These are phyloP conservation scores for Phycomyces nitens DNA, from an alignment of 192 early-diverging fungal genomes.

Conservation along the genomic window DNA sequence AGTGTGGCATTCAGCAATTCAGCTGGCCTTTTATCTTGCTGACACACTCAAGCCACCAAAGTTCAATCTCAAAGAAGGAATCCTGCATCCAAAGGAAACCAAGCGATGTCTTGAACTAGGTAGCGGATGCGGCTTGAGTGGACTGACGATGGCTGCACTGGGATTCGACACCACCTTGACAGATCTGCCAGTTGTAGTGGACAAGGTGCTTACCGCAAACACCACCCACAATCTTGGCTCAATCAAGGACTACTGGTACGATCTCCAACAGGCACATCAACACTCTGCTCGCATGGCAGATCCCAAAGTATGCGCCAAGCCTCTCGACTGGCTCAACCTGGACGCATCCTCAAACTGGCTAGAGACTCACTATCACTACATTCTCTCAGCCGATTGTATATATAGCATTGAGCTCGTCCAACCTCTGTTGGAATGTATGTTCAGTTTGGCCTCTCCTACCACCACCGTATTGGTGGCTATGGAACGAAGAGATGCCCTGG, in stretches of 20 bases:
- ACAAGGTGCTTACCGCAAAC: slow-evolving; percentile 22
- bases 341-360: neutral
- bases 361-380: slow-evolving; percentile 23
- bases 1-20: slow-evolving; percentile 28
- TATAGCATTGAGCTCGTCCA: slow-evolving; percentile 27
- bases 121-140: slow-evolving; percentile 34
- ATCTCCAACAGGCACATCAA: slow-evolving; percentile 1
- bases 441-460: neutral
- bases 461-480: slow-evolving; percentile 24
- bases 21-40: slow-evolving; percentile 20
- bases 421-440: slow-evolving; percentile 24
- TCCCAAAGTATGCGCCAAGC: slow-evolving; percentile 7
- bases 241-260: slow-evolving; percentile 22
- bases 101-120: slow-evolving; percentile 34
- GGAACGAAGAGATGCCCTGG: slow-evolving; percentile 31
- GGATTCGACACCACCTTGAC: slow-evolving; percentile 29
- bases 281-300: neutral
- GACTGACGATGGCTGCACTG: slow-evolving; percentile 24
- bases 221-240: slow-evolving; percentile 1
- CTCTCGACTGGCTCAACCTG: slow-evolving; percentile 30
- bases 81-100: neutral
- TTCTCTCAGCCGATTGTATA: slow-evolving; percentile 35
- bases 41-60: slow-evolving; percentile 12
- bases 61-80: slow-evolving; percentile 1
- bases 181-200: slow-evolving; percentile 27